A percentile compares a stretch with the other conserved stretches of the same genome.
These are phyloP conservation scores for Boletus pseudo-olivaceus DNA, from an alignment of 768 basidiomycete species.

Conservation along the genomic window DNA sequence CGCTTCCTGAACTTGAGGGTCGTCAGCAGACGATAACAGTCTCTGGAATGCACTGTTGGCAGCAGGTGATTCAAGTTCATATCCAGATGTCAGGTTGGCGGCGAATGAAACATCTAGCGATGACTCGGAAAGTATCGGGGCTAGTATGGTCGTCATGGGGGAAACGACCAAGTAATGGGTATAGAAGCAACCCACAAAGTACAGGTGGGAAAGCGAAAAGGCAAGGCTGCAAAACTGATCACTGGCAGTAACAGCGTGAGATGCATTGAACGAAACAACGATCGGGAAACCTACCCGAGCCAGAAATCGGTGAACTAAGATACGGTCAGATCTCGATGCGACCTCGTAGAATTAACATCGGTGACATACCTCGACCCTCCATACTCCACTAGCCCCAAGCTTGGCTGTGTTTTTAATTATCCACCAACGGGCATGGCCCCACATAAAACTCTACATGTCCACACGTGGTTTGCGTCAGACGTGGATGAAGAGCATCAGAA, in stretches of 20 bases:
- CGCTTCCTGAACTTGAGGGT: conserved; percentile 38
- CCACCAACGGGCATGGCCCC: conserved; percentile 62
- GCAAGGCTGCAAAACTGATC: conserved; percentile 79
- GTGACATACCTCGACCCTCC: conserved; percentile 63
- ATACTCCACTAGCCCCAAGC: conserved; percentile 66
- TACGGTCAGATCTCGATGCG: not conserved
- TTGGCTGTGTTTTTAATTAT: conserved; percentile 57
- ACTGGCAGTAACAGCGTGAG: conserved; percentile 33
- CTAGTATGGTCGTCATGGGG: not conserved
- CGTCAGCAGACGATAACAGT: conserved; percentile 9
- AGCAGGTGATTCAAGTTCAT: not conserved
- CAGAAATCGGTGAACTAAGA: conserved; percentile 80
- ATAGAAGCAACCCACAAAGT: conserved; percentile 73
- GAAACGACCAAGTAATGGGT: conserved; percentile 17
- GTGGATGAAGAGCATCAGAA: not conserved
- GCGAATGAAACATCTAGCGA: not conserved
- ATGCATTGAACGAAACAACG: not conserved
- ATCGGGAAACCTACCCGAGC: conserved; percentile 57
- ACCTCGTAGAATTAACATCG: not conserved
- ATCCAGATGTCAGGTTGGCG: not conserved
- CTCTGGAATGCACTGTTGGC: not conserved
- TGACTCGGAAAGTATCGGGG: not conserved
- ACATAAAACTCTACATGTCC: conserved; percentile 45
- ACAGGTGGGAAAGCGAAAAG: conserved; percentile 70
- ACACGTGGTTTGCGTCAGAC: conserved; percentile 18